Percentiles rank a stretch among this genome's conserved stretches.
phyloP scores from a whole-genome alignment of 495 filamentous ascomycete species.

The Usnea hakonensis region DNA sequence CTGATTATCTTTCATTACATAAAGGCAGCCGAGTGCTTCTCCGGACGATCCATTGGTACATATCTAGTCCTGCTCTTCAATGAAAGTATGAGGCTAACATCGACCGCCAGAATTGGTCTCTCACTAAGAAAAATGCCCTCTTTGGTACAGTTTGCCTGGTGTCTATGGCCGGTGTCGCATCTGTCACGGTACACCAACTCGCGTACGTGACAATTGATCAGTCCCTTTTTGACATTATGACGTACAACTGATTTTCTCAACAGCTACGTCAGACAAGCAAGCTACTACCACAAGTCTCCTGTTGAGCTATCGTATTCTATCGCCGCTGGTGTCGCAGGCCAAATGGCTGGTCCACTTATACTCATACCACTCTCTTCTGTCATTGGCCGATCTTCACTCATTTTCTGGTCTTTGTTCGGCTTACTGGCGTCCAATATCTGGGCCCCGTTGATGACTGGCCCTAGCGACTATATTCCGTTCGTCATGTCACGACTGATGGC shows the following conservation, averaged over 20 bases:
- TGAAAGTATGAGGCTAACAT: neutral
- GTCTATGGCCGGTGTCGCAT: conserved; percentile 29
- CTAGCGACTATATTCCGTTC: conserved; percentile 36
- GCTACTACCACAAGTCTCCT: conserved; percentile 5
- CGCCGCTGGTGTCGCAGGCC: conserved; percentile 37
- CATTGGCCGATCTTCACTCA: conserved; percentile 35
- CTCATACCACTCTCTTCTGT: conserved; percentile 34
- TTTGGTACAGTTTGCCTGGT: conserved; percentile 30
- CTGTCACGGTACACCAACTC: conserved; percentile 32
- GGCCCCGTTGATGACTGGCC: conserved; percentile 37
- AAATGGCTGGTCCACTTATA: conserved; percentile 38
- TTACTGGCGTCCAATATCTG: conserved; percentile 34
- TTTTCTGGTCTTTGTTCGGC: conserved; percentile 40
- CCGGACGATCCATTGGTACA: neutral
- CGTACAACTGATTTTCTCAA: neutral
- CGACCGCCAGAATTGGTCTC: conserved; percentile 5
- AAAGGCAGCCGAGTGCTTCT: neutral
- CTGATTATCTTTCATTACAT: neutral
- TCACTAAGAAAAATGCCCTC: conserved; percentile 16
- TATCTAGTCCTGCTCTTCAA: neutral
- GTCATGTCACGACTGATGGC: conserved; percentile 38
- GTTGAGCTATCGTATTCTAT: conserved; percentile 19
- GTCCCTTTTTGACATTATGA: neutral
- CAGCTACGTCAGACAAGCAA: conserved; percentile 2
- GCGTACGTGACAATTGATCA: conserved; percentile 16